These are phyloP conservation scores for Thymus quinquecostatus DNA, from an alignment of 257 asterid genomes.

Conservation along the genomic window DNA sequence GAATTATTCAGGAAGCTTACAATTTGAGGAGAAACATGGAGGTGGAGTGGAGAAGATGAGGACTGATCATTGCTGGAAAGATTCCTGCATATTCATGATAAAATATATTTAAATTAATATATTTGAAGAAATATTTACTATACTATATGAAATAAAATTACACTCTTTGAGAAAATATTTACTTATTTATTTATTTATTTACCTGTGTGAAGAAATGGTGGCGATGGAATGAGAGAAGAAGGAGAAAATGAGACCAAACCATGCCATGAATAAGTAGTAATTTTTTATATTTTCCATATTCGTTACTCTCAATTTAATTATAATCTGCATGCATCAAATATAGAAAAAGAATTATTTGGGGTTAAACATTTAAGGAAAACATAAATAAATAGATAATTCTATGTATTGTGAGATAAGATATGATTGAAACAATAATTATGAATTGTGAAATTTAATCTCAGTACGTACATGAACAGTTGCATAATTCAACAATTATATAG, in stretches of 20 bases:
- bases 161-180: background rate
- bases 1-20: conserved; percentile 25
- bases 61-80: background rate
- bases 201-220: conserved; percentile 27
- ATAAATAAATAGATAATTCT: too few species aligned
- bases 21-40: conserved; percentile 8
- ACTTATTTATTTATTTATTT: background rate
- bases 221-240: conserved; percentile 26
- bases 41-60: conserved; percentile 29
- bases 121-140: too few species aligned
- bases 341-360: background rate
- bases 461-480: too few species aligned
- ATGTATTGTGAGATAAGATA: too few species aligned
- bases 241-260: conserved; percentile 13
- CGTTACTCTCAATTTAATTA: background rate
- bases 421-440: too few species aligned
- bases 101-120: background rate
- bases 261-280: background rate
- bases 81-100: conserved; percentile 24
- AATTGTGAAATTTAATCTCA: too few species aligned
- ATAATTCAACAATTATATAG: too few species aligned
- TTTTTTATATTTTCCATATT: conserved; percentile 21
- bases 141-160: too few species aligned
- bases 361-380: background rate
- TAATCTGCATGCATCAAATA: background rate